Evolutionary conservation across 1,284 basidiomycete genomes (phyloP).

Genomic region (Ganoderma lingzhi): DNA sequence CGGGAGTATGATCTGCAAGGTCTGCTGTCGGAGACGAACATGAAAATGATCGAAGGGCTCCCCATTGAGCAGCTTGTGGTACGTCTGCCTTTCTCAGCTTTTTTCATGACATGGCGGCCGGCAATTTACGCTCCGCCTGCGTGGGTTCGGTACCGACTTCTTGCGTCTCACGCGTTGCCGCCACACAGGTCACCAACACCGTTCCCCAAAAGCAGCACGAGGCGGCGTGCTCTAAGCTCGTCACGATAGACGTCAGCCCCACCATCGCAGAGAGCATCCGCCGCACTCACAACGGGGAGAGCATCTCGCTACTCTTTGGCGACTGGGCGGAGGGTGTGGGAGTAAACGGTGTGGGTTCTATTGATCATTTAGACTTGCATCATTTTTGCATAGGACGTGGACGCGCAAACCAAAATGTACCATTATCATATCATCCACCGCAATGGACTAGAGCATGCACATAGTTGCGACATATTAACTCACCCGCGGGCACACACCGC

Average conservation of each 20-base stretch:
- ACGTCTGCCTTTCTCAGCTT: constrained; percentile 42
- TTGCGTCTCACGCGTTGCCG: constrained; percentile 3
- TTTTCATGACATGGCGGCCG: constrained; percentile 9
- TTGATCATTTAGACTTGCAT: constrained; percentile 31
- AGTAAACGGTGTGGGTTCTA: constrained; percentile 36
- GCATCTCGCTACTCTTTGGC: constrained; percentile 83
- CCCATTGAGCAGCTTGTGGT: constrained; percentile 92
- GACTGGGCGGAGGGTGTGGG: constrained; percentile 62
- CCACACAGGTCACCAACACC: constrained; percentile 75
- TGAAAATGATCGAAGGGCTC: constrained; percentile 79
- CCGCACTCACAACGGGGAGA: constrained; percentile 96
- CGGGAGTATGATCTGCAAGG: constrained; percentile 54
- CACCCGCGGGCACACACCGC: not conserved
- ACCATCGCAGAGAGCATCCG: constrained; percentile 97
- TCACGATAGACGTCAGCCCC: constrained; percentile 87
- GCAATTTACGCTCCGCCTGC: constrained; percentile 6
- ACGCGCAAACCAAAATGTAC: constrained; percentile 34
- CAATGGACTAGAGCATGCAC: constrained; percentile 32
- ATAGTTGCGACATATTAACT: not conserved
- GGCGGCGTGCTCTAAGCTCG: constrained; percentile 65
- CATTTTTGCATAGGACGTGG: constrained; percentile 29
- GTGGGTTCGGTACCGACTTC: constrained; percentile 34
- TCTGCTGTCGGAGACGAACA: constrained; percentile 86
- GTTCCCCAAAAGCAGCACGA: constrained; percentile 72
- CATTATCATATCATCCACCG: constrained; percentile 23